Evolutionary conservation across 2,329 filamentous ascomycete genomes (phyloP), one percentile per base, ranked within the genome.

Genomic region (Cladosporium colombiae): DNA sequence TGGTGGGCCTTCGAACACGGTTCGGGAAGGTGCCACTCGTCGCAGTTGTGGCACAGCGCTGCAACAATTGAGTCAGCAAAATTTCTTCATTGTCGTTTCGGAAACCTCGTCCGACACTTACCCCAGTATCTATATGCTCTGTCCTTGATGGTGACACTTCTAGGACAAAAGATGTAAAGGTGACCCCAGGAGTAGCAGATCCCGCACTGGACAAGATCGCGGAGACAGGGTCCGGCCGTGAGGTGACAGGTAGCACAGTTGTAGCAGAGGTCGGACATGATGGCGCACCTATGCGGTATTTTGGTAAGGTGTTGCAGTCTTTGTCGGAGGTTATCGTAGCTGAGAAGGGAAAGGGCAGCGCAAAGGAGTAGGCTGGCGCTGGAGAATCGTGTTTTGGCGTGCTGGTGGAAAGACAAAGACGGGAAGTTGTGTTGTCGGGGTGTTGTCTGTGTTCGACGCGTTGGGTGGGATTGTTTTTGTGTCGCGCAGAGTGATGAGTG

Each of bases 241-340:
- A 73, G 64, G 56, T 74, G 72, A 62, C 68, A 73, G 64, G 65
- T 64, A 55, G 68, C 64, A 49, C 71, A 74, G 59, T 72, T 70
- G 61, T 70, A 64, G 62, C 72, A 74, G 31, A 74, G 68, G 62
- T 73, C 69, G n/a, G 65, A 65, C 71, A 73, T 72, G 56, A 8
- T 65, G 55, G 25, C 27, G 27, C 18, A 55, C 27, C 25, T 18
- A 31, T 11, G n/a, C n/a, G 40, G 40, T 8, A 8, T 46, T 8
- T 46, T 21, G n/a, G 8, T 21, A n/a, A 46, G 40, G n/a, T 46
- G 40, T 46, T 21, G 40, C 40, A 46, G 10, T 46, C n/a, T 21
- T 21, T 46, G 27, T 6, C 5, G 27, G 8, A 55, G 18, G 29
- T 29, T 55, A 29, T 33, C n/a, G 29, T 18, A 29, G 25, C 18